Base-by-base conservation (phyloP, 1,284 basidiomycete species). In the Ustilago sp. region DNA sequence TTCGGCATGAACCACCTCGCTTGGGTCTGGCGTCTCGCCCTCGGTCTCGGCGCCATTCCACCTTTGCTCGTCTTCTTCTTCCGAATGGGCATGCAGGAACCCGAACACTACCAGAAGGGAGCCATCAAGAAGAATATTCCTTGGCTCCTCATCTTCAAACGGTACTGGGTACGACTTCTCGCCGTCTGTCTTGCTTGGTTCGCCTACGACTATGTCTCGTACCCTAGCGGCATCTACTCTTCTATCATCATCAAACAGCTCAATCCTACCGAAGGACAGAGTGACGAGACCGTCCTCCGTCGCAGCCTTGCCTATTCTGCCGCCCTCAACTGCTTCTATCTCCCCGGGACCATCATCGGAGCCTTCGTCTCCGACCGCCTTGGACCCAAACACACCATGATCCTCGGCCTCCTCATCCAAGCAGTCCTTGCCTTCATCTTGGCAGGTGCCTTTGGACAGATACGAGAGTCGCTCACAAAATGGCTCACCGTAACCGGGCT, bases 41-140 rank as follows among this genome's bases (percentile, higher is more conserved):
- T 98, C 35, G 94, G 93, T n/a, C 89, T 98, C 12, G 95, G 95
- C 50, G 88, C 92, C 47, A 86, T 97, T 59, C 94, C 94, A 31
- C 94, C 95, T 5, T 79, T 91, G 8, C 88, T 90, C 2, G 92
- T 96, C 47, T 90, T 96, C 82, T 83, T 94, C 61, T 97, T 94
- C 93, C 93, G 95, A 75, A 83, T 93, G 65, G 89, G 89, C 68
- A 95, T 97, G 92, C 88, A 90, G 36, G 93, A 97, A 78, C 92
- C 94, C 0, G 88, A 88, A 11, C 88, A 90, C 32, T 86, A 69
- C 69, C 90, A 89, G 79, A 90, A 90, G 74, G 89, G 91, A 77
- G 91, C 92, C 0, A 96, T 97, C 92, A 92, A 90, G 65, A 89
- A 90, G 7, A 74, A 78, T 15, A 91, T 93, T 39, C 94, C 94